phyloP scores from a whole-genome alignment of 1,284 basidiomycete genomes.

The Stereum hirsutum region DNA sequence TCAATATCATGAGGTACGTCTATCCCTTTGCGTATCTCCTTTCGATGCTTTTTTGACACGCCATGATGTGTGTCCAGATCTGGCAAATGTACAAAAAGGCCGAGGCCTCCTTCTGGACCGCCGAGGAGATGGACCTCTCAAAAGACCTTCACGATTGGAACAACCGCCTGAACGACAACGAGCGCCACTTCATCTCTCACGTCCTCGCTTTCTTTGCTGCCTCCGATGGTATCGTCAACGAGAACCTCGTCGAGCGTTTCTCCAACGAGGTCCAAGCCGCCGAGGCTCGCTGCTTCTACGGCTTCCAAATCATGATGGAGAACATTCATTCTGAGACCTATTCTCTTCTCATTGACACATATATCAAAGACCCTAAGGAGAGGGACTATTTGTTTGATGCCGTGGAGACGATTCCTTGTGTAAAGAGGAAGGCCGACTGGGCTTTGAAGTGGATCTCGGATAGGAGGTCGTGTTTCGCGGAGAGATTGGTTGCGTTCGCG shows the following conservation, averaged over 20 bases:
- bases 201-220: constrained; percentile 97
- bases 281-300: constrained; percentile 97
- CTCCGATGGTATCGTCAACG: constrained; percentile 97
- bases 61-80: constrained; percentile 43
- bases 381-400: constrained; percentile 90
- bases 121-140: constrained; percentile 96
- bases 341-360: constrained; percentile 96
- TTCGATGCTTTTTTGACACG: background rate
- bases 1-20: constrained; percentile 78
- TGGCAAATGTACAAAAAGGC: constrained; percentile 98
- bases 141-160: constrained; percentile 93
- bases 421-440: constrained; percentile 92
- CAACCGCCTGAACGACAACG: constrained; percentile 86
- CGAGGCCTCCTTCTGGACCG: constrained; percentile 93
- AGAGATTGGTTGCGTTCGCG: constrained; percentile 94
- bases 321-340: constrained; percentile 97
- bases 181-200: constrained; percentile 94
- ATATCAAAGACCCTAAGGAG: constrained; percentile 85
- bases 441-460: constrained; percentile 92
- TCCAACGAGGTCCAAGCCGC: constrained; percentile 91
- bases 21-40: background rate
- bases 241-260: constrained; percentile 94
- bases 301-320: constrained; percentile 99
- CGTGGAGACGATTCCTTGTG: constrained; percentile 89
- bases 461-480: constrained; percentile 75